Percentiles rank a stretch among this genome's conserved stretches.
Conservation (phyloP, 1,139 yeast genomes). For the Saccharomyces hybrid region DNA sequence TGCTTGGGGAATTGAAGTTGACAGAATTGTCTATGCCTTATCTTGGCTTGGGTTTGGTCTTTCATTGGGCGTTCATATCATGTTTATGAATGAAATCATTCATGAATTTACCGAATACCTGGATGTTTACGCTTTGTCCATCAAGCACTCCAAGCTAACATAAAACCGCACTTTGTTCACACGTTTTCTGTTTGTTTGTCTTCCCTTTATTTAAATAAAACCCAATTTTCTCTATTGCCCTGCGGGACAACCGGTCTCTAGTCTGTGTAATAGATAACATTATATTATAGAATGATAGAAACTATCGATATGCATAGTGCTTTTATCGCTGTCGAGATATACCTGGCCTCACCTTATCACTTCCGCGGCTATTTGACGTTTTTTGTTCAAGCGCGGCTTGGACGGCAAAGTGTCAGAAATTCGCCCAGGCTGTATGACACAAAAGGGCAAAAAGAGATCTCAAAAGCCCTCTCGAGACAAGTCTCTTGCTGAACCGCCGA, state of each 20-base stretch:
- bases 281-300: neutral
- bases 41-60: conserved; percentile 72
- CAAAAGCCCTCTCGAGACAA: neutral
- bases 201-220: conserved; percentile 41
- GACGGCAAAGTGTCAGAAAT: neutral
- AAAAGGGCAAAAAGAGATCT: neutral
- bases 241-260: neutral
- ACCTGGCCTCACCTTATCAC: neutral
- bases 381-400: neutral
- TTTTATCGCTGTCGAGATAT: no score
- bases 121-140: conserved; percentile 78
- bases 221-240: neutral
- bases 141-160: conserved; percentile 68
- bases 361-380: conserved; percentile 49
- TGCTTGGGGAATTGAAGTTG: conserved; percentile 38
- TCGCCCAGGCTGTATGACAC: neutral
- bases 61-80: conserved; percentile 64
- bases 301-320: no score
- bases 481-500: neutral
- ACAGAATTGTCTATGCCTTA: conserved; percentile 39
- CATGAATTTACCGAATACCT: conserved; percentile 72
- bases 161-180: conserved; percentile 32
- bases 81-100: conserved; percentile 75
- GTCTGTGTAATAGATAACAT: neutral
- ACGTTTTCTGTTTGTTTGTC: conserved; percentile 27